Evolutionary conservation across 768 basidiomycete species (phyloP).

Genomic region (Suillus fuscotomentosus): DNA sequence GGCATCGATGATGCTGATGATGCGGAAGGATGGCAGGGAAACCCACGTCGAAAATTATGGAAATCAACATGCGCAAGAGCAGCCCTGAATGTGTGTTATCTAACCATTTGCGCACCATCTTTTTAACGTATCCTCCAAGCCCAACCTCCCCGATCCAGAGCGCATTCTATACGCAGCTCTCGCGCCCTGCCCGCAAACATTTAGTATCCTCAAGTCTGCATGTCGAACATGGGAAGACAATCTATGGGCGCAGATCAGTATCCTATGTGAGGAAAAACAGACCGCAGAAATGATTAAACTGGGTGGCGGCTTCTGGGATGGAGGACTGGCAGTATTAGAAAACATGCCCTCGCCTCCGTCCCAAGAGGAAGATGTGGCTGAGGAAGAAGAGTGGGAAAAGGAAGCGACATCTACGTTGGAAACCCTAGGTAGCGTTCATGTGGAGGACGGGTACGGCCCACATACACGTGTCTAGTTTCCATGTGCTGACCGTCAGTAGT

Average conservation of each 20-base stretch:
- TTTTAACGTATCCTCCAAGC: slow-evolving; percentile 30
- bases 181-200: slow-evolving; percentile 67
- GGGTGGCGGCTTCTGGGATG: slow-evolving; percentile 80
- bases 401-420: slow-evolving; percentile 62
- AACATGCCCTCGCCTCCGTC: slow-evolving; percentile 32
- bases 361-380: slow-evolving; percentile 30
- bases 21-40: slow-evolving; percentile 65
- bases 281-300: slow-evolving; percentile 64
- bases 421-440: slow-evolving; percentile 52
- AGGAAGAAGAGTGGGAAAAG: slow-evolving; percentile 61
- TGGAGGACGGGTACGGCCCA: slow-evolving; percentile 59
- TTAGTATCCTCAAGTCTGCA: slow-evolving; percentile 61
- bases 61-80: slow-evolving; percentile 80
- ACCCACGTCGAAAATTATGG: slow-evolving; percentile 79
- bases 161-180: slow-evolving; percentile 89
- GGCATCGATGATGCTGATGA: slow-evolving; percentile 42
- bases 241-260: slow-evolving; percentile 86
- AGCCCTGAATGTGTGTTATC: slow-evolving; percentile 52
- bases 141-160: slow-evolving; percentile 64
- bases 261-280: slow-evolving; percentile 80
- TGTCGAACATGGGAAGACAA: slow-evolving; percentile 95
- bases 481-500: slow-evolving; percentile 30
- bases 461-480: neutral
- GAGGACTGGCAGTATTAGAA: slow-evolving; percentile 47
- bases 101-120: neutral